These are phyloP conservation scores for Aspergillus sclerotioniger DNA, from an alignment of 495 filamentous ascomycete species.

Conservation along the genomic window DNA sequence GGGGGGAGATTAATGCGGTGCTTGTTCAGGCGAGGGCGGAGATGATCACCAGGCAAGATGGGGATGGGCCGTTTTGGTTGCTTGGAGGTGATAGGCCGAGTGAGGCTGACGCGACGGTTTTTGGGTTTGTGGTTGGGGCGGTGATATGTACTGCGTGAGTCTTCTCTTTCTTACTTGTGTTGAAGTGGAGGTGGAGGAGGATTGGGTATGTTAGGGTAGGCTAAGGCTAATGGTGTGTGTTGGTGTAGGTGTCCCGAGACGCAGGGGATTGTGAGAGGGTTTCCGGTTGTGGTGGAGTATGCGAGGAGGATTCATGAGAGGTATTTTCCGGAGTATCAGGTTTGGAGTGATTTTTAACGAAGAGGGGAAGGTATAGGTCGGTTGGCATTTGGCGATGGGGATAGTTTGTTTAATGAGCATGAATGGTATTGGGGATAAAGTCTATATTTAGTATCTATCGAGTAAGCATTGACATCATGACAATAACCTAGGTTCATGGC, in stretches of 20 bases:
- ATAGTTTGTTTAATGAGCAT: too few relatives aligned
- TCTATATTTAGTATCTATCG: too few relatives aligned
- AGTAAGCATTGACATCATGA: too few relatives aligned
- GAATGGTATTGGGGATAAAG: too few relatives aligned
- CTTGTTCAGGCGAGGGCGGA: slow-evolving; percentile 23
- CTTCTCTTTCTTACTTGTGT: slow-evolving; percentile 2
- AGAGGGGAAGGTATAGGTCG: too few relatives aligned
- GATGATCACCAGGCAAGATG: too few relatives aligned
- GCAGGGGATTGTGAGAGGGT: slow-evolving; percentile 37
- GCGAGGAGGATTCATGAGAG: slow-evolving; percentile 52
- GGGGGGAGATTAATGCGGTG: slow-evolving; percentile 48
- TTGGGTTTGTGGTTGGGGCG: slow-evolving; percentile 52
- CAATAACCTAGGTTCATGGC: too few relatives aligned
- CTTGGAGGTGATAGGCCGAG: slow-evolving; percentile 53
- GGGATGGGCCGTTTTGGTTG: slow-evolving; percentile 51
- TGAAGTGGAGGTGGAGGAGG: background rate
- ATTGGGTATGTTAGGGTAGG: background rate
- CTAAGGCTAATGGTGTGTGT: background rate
- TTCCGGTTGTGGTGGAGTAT: slow-evolving; percentile 55
- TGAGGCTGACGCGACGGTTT: slow-evolving; percentile 56
- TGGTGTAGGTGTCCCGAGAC: slow-evolving; percentile 45
- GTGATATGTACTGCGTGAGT: slow-evolving; percentile 56
- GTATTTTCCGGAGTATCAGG: slow-evolving; percentile 59
- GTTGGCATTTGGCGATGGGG: too few relatives aligned
- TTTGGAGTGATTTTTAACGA: slow-evolving; percentile 13